Evolutionary conservation across 1,284 basidiomycete species (phyloP).

Genomic region (Phlebopus sp.): DNA sequence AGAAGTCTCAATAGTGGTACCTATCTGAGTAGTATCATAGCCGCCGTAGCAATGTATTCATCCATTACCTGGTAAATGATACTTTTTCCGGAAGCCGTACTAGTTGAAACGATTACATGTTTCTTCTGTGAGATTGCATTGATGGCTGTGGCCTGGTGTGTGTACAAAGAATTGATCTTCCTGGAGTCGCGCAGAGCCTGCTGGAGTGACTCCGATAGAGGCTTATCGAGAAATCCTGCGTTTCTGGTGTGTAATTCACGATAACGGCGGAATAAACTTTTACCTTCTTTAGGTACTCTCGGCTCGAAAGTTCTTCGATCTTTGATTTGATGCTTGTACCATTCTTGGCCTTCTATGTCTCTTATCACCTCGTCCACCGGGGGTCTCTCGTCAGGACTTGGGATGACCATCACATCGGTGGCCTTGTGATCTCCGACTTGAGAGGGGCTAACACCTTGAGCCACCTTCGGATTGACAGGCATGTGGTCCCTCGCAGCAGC

Average conservation of each 20-base stretch:
- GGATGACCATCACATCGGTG: constrained; percentile 32
- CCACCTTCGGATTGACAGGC: constrained; percentile 57
- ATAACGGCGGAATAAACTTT: background rate
- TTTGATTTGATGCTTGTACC: constrained; percentile 71
- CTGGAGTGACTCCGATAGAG: constrained; percentile 57
- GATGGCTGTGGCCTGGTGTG: constrained; percentile 80
- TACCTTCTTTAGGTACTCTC: constrained; percentile 53
- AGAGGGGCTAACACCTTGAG: background rate
- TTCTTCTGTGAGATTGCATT: constrained; percentile 58
- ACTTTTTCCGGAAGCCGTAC: constrained; percentile 90
- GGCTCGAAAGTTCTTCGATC: constrained; percentile 53
- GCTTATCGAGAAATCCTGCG: constrained; percentile 50
- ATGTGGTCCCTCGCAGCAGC: constrained; percentile 68
- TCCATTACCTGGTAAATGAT: constrained; percentile 76
- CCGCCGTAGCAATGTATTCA: background rate
- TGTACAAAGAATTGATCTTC: constrained; percentile 68
- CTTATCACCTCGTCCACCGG: constrained; percentile 57
- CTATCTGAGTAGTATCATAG: constrained; percentile 33
- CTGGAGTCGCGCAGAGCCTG: constrained; percentile 62
- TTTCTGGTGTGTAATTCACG: background rate
- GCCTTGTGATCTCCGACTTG: constrained; percentile 10
- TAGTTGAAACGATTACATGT: constrained; percentile 87
- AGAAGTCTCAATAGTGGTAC: constrained; percentile 73
- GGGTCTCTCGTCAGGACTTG: constrained; percentile 51
- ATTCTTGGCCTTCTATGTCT: constrained; percentile 54